phyloP scores from a whole-genome alignment of 75 land plant species.

The Azolla pinnata region DNA sequence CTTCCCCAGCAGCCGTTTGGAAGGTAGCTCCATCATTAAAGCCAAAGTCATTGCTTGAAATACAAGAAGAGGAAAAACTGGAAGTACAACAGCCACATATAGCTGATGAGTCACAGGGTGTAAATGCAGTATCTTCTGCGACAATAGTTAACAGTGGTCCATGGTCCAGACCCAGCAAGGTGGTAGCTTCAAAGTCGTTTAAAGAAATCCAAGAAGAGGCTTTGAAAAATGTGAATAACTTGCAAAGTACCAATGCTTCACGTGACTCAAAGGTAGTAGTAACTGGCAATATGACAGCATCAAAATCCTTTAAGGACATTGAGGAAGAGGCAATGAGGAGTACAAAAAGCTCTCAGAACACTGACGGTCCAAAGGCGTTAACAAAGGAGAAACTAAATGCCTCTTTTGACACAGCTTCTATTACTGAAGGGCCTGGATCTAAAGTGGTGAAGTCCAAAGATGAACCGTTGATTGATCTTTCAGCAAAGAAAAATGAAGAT shows the following conservation, averaged over 20 bases:
- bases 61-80: conserved; percentile 38
- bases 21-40: conserved; percentile 48
- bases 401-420: no score
- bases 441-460: neutral
- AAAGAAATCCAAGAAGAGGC: conserved; percentile 6
- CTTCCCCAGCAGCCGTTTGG: conserved; percentile 32
- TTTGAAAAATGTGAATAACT: neutral
- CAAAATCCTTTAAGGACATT: neutral
- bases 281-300: neutral
- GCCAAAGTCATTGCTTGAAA: conserved; percentile 66
- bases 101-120: conserved; percentile 9
- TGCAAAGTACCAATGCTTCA: neutral
- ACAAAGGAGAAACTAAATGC: no score
- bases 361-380: neutral
- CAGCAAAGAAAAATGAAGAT: neutral
- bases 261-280: neutral
- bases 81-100: conserved; percentile 29
- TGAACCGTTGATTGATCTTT: neutral
- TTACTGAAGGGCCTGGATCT: neutral
- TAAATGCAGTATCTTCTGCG: neutral
- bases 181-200: neutral
- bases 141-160: neutral
- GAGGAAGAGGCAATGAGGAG: neutral
- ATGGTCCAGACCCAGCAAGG: neutral
- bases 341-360: neutral